Evolutionary conservation across 345 rosid species (phyloP), one percentile per base, ranked within the genome.

Genomic region (Pseudoturritis turrita): DNA sequence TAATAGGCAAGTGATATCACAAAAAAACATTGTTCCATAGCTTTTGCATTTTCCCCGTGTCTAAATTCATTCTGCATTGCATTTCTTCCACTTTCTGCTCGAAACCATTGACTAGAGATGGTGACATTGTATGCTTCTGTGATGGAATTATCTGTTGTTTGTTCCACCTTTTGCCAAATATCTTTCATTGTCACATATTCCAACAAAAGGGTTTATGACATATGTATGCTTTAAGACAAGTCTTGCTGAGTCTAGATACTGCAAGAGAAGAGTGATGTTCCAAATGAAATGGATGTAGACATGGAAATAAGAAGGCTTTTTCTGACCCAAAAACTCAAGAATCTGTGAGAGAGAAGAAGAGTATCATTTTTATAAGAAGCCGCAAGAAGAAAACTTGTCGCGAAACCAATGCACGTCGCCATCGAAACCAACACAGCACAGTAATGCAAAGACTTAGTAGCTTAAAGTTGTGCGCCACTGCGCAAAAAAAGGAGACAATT

Each of bases 1-100:
- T 84, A 1, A 82, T 84, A 45, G 80, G 83, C 33, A 83, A 85
- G 79, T 85, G 66, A 69, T 18, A 3, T 46, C 4, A 39, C 6
- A n/a, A 57, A 5, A 1, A 3, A 18, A 4, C 14, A 21, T 47
- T 47, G 25, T 19, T 46, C 12, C 23, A 46, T 52, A 26, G 26
- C 19, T 1, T 1, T 12, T 25, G 28, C 64, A 7, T 13, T 6
- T 8, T 22, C n/a, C 40, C 1, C 0, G 4, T 35, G 9, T 70
- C 29, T 44, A 44, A 10, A 7, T 37, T 26, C 25, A 14, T 1
- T 52, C 19, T 41, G 47, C 56, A 22, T 22, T 72, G 54, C 29
- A 21, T 5, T 19, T 39, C 31, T 12, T 71, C 19, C 18, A 18
- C 41, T 71, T 50, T 39, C 52, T 51, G 14, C 35, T 10, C 21